Conservation (phyloP, 345 rosid species). For the Cardiospermum halicacabum region DNA sequence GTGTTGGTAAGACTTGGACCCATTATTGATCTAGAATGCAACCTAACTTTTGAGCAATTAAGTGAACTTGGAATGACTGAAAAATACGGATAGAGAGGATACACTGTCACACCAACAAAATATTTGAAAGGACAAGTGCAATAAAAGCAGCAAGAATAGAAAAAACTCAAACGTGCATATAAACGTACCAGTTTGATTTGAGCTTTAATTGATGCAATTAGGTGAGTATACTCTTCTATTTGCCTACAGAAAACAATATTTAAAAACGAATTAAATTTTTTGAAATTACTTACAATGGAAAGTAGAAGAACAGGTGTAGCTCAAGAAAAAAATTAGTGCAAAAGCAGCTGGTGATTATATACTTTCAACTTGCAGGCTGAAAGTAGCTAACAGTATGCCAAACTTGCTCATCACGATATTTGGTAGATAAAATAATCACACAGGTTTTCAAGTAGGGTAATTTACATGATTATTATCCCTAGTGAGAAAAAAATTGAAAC, state of each 20-base stretch:
- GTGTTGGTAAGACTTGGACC: not conserved
- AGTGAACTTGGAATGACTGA: not conserved
- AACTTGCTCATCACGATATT: not conserved
- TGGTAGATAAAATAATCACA: not conserved
- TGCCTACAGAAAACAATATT: constrained; percentile 42
- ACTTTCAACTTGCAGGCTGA: not conserved
- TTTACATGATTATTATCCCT: not conserved
- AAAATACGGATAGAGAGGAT: not conserved
- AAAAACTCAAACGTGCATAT: not conserved
- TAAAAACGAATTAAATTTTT: not conserved
- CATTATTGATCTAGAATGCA: not conserved
- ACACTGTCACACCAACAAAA: not conserved
- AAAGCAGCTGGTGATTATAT: not conserved
- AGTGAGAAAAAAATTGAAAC: not conserved
- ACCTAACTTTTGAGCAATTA: not conserved
- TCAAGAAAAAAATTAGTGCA: not conserved
- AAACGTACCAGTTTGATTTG: constrained; percentile 68
- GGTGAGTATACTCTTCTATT: constrained; percentile 52
- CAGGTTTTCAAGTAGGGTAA: not conserved
- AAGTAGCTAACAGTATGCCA: not conserved
- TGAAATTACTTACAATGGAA: not conserved
- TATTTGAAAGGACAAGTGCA: not conserved
- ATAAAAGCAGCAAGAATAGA: not conserved
- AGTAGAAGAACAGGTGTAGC: not conserved
- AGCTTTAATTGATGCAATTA: constrained; percentile 68